Percentiles rank a stretch among this genome's conserved stretches.
phyloP scores from a whole-genome alignment of 75 land plant species.

The Ceratopteris richardii region DNA sequence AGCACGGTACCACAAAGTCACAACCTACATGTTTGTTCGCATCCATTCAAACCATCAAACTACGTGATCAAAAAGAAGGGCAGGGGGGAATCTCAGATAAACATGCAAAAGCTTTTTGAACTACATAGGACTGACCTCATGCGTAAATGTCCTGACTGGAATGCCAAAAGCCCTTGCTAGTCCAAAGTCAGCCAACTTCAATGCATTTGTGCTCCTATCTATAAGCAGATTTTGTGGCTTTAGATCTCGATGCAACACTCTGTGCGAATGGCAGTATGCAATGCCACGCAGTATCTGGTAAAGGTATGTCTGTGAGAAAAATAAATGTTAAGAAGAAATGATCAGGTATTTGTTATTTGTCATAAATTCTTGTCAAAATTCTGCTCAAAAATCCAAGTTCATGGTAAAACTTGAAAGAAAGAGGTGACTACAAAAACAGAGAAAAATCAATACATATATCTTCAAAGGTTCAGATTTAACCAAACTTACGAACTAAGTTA shows the following conservation, averaged over 20 bases:
- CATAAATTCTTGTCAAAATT: too few relatives aligned
- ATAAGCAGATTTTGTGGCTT: slow-evolving; percentile 94
- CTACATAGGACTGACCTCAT: slow-evolving; percentile 53
- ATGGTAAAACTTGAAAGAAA: too few relatives aligned
- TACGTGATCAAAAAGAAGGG: not conserved
- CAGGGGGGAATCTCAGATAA: not conserved
- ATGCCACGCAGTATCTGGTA: slow-evolving; percentile 88
- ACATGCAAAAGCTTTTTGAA: not conserved
- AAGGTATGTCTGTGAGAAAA: slow-evolving; percentile 52
- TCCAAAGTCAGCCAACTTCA: slow-evolving; percentile 98
- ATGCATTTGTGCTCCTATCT: slow-evolving; percentile 78
- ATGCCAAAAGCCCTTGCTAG: slow-evolving; percentile 96
- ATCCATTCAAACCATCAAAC: not conserved
- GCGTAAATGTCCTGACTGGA: slow-evolving; percentile 95
- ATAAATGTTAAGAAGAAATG: slow-evolving; percentile 1
- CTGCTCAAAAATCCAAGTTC: too few relatives aligned
- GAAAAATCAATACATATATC: too few relatives aligned
- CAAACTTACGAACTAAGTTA: too few relatives aligned
- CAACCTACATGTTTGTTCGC: slow-evolving; percentile 46
- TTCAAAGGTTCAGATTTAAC: too few relatives aligned
- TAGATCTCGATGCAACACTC: slow-evolving; percentile 91
- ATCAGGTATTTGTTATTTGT: not conserved
- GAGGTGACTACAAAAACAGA: too few relatives aligned
- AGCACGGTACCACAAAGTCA: slow-evolving; percentile 97
- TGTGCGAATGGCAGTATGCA: slow-evolving; percentile 90